Conservation (phyloP, 2,329 filamentous ascomycete species). For the Penicillium italicum region DNA sequence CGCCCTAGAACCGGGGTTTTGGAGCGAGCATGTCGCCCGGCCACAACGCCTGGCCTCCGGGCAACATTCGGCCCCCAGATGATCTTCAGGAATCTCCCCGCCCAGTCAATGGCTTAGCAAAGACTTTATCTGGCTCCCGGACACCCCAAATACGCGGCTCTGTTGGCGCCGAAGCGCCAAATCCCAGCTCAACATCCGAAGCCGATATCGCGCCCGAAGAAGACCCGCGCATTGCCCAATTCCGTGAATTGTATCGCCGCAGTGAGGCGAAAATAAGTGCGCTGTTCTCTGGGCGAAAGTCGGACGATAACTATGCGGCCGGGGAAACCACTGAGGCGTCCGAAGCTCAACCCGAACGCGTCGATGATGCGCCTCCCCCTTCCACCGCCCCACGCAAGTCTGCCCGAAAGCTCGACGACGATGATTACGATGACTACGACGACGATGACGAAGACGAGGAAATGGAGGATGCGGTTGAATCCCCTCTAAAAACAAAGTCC, state of each 20-base stretch:
- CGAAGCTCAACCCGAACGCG: constrained; percentile 39
- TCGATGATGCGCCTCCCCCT: constrained; percentile 48
- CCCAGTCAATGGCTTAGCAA: constrained; percentile 43
- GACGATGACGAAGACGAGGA: constrained; percentile 60
- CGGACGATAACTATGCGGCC: constrained; percentile 35
- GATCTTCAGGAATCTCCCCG: constrained; percentile 49
- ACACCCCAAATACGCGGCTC: constrained; percentile 46
- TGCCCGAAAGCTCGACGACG: constrained; percentile 73
- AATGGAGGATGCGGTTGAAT: constrained; percentile 46
- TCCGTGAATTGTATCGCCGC: constrained; percentile 72
- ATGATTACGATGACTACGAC: constrained; percentile 67
- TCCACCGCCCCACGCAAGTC: constrained; percentile 52
- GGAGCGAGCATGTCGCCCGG: constrained; percentile 60
- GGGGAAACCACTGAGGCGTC: constrained; percentile 45
- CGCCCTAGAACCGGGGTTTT: constrained; percentile 46
- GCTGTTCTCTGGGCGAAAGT: constrained; percentile 59
- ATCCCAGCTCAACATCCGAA: constrained; percentile 49
- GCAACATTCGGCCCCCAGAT: constrained; percentile 58
- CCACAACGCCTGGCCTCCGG: constrained; percentile 66
- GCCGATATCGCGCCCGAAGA: constrained; percentile 63
- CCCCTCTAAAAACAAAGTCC: constrained; percentile 52
- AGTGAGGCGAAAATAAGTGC: constrained; percentile 72
- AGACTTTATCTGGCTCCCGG: constrained; percentile 42
- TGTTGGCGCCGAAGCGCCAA: constrained; percentile 45
- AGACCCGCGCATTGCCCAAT: constrained; percentile 64